Percentiles rank a stretch among this genome's conserved stretches.
Conservation (phyloP, 2,329 filamentous ascomycete genomes). For the Pseudocercospora pini-densiflorae region DNA sequence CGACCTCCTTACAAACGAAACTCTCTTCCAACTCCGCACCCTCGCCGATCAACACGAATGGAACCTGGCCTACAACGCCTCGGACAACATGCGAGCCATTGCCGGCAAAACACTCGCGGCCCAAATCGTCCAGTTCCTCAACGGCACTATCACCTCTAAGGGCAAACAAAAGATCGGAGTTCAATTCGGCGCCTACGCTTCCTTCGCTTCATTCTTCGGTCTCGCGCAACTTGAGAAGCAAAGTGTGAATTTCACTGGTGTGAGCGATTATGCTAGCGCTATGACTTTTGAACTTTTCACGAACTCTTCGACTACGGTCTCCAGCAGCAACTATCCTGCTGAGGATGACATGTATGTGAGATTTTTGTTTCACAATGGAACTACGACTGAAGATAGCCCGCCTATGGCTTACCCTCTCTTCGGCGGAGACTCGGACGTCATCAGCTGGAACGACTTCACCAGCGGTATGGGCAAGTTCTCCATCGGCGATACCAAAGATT, state of each 20-base stretch:
- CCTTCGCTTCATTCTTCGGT: conserved; percentile 66
- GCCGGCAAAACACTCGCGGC: conserved; percentile 54
- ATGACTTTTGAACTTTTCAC: conserved; percentile 79
- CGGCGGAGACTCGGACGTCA: conserved; percentile 57
- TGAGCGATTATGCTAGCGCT: conserved; percentile 82
- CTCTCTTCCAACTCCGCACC: conserved; percentile 67
- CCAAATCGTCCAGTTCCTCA: conserved; percentile 51
- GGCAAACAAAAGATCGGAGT: conserved; percentile 52
- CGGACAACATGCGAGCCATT: conserved; percentile 52
- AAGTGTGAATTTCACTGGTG: conserved; percentile 69
- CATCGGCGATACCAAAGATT: conserved; percentile 66
- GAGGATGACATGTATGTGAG: conserved; percentile 60
- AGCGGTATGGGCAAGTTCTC: conserved; percentile 67
- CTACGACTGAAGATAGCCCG: conserved; percentile 49
- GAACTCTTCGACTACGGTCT: conserved; percentile 50
- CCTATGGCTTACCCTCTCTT: conserved; percentile 64
- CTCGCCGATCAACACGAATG: conserved; percentile 82
- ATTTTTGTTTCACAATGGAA: conserved; percentile 68
- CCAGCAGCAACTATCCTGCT: conserved; percentile 39
- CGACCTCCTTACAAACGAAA: conserved; percentile 63
- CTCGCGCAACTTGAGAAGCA: conserved; percentile 56
- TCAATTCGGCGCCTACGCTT: conserved; percentile 66
- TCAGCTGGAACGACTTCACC: conserved; percentile 74
- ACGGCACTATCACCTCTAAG: conserved; percentile 46
- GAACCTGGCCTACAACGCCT: conserved; percentile 77